Evolutionary conservation across 1,284 basidiomycete genomes (phyloP).

Genomic region (Pseudozyma sp.): DNA sequence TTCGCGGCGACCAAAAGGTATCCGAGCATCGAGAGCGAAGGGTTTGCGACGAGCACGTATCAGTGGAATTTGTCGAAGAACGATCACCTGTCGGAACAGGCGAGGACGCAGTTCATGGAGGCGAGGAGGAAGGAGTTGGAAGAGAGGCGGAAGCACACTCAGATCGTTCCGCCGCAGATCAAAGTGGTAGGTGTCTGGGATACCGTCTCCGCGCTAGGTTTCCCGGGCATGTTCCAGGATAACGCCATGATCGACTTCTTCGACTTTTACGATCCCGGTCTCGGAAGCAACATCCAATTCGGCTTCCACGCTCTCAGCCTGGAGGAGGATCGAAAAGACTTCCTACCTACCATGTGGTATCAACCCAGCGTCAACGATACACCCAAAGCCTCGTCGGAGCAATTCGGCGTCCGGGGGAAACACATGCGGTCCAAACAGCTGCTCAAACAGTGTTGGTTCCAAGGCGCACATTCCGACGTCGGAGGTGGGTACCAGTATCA

Average conservation of each 20-base stretch:
- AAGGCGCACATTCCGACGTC: constrained; percentile 61
- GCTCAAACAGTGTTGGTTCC: constrained; percentile 65
- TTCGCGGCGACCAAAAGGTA: constrained; percentile 34
- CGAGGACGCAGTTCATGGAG: background rate
- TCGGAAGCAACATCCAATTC: constrained; percentile 59
- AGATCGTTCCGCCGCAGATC: constrained; percentile 44
- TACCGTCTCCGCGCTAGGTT: constrained; percentile 50
- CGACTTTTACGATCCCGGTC: constrained; percentile 62
- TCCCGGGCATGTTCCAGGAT: constrained; percentile 48
- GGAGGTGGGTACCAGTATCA: constrained; percentile 63
- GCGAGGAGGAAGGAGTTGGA: background rate
- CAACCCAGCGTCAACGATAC: constrained; percentile 8
- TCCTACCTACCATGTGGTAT: constrained; percentile 60
- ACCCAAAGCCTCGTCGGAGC: background rate
- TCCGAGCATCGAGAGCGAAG: constrained; percentile 35
- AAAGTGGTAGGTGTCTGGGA: constrained; percentile 58
- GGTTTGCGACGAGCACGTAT: constrained; percentile 26
- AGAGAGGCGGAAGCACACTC: background rate
- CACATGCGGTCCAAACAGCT: constrained; percentile 49
- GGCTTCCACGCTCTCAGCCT: constrained; percentile 64
- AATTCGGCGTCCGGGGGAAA: constrained; percentile 2
- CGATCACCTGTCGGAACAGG: background rate
- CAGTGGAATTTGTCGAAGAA: constrained; percentile 11
- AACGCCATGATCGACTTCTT: constrained; percentile 49
- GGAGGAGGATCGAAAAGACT: constrained; percentile 63